Conservation (phyloP, 495 filamentous ascomycete species). For the Apodospora peruviana region DNA sequence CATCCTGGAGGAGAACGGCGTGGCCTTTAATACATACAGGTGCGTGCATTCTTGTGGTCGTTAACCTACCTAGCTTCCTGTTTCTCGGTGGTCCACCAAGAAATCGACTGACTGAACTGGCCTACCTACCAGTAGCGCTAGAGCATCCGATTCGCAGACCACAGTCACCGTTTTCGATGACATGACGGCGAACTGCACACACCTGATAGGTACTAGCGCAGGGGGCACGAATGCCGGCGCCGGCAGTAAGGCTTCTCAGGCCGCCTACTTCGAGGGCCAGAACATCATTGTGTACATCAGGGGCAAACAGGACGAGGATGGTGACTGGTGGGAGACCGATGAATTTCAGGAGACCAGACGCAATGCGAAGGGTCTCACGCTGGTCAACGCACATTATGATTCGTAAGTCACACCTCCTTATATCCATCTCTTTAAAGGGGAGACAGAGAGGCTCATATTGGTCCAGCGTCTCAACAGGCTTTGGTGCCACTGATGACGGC, state of each 20-base stretch:
- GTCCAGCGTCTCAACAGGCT: slow-evolving; percentile 75
- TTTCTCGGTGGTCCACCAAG: not conserved
- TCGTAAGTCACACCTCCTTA: slow-evolving; percentile 23
- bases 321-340: slow-evolving; percentile 56
- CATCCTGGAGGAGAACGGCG: slow-evolving; percentile 57
- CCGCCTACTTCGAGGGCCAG: slow-evolving; percentile 82
- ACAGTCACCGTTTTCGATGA: slow-evolving; percentile 71
- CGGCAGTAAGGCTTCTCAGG: slow-evolving; percentile 17
- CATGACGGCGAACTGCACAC: slow-evolving; percentile 70
- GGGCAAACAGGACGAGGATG: slow-evolving; percentile 64
- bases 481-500: slow-evolving; percentile 89
- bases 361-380: slow-evolving; percentile 64
- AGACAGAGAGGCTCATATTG: slow-evolving; percentile 4
- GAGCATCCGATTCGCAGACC: slow-evolving; percentile 8
- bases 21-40: slow-evolving; percentile 25
- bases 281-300: slow-evolving; percentile 91
- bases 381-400: slow-evolving; percentile 96
- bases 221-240: slow-evolving; percentile 18
- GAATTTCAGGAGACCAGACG: slow-evolving; percentile 36
- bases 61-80: too few relatives aligned
- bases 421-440: not conserved
- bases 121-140: not conserved
- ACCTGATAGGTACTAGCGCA: slow-evolving; percentile 15
- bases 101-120: not conserved
- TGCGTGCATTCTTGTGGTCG: slow-evolving; percentile 12